phyloP scores from a whole-genome alignment of 2,329 filamentous ascomycete species.

The Fusarium tuaranense region DNA sequence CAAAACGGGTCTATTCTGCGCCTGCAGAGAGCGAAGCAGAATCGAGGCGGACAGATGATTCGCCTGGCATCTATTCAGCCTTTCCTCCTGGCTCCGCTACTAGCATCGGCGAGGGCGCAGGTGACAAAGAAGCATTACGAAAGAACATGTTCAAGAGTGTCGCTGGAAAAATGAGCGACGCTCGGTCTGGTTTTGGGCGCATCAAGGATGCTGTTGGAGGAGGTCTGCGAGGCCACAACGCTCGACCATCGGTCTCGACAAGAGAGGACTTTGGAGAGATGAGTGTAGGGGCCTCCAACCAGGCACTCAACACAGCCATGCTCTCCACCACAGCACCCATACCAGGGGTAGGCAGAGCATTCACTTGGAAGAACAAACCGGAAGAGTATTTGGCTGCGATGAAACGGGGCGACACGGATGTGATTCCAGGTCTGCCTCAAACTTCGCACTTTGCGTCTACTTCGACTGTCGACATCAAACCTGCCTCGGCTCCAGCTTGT shows the following conservation, averaged over 20 bases:
- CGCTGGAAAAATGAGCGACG: constrained; percentile 82
- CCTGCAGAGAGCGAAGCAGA: constrained; percentile 66
- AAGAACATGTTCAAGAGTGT: constrained; percentile 83
- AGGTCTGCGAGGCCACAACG: constrained; percentile 63
- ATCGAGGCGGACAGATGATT: constrained; percentile 59
- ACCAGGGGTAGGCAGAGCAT: constrained; percentile 60
- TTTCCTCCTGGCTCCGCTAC: constrained; percentile 59
- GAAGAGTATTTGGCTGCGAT: constrained; percentile 65
- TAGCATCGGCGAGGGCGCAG: constrained; percentile 60
- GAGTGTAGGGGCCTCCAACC: constrained; percentile 18
- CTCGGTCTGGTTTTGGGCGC: constrained; percentile 82
- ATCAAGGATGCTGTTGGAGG: constrained; percentile 87
- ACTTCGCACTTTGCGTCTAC: constrained; percentile 42
- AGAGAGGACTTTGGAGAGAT: constrained; percentile 65
- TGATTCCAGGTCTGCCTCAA: constrained; percentile 39
- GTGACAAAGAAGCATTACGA: constrained; percentile 69
- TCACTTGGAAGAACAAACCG: constrained; percentile 74
- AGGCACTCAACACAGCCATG: constrained; percentile 37
- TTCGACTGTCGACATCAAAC: constrained; percentile 43
- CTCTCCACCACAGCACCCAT: constrained; percentile 51
- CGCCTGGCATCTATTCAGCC: constrained; percentile 56
- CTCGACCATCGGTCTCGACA: constrained; percentile 59
- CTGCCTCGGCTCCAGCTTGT: constrained; percentile 33
- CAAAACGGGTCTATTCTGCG: constrained; percentile 63
- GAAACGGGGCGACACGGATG: constrained; percentile 51